Conservation (phyloP, 73 alveolate genomes). For the Tetrahymena thermophila region DNA sequence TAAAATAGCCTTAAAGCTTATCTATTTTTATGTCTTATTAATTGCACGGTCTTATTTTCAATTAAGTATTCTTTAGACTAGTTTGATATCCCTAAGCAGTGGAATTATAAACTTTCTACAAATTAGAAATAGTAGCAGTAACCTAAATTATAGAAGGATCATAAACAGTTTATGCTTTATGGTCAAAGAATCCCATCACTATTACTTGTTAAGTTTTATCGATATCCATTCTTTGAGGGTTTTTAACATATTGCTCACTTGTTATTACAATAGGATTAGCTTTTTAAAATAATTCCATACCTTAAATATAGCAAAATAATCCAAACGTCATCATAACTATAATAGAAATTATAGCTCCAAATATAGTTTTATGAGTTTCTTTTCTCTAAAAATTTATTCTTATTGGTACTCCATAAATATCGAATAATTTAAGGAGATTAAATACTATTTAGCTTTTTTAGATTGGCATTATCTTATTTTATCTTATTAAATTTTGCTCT, state of each 20-base stretch:
- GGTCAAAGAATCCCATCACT: not conserved
- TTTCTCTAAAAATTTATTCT: not conserved
- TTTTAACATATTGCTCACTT: not conserved
- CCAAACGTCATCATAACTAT: not conserved
- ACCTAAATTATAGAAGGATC: not conserved
- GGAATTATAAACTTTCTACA: not conserved
- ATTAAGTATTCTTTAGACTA: not conserved
- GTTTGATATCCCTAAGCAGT: not conserved
- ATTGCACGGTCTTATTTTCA: not conserved
- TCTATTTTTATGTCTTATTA: too few relatives aligned
- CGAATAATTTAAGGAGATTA: not conserved
- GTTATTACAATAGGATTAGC: not conserved
- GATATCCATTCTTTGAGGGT: not conserved
- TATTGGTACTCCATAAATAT: not conserved
- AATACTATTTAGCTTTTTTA: too few relatives aligned
- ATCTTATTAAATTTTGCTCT: too few relatives aligned
- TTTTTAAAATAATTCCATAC: not conserved
- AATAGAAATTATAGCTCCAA: not conserved
- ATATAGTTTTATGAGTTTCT: not conserved
- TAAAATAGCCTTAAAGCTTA: too few relatives aligned
- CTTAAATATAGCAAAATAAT: not conserved
- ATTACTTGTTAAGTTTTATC: not conserved
- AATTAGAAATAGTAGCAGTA: not conserved
- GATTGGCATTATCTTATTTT: too few relatives aligned
- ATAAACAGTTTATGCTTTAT: not conserved